Base-by-base conservation (phyloP, 495 filamentous ascomycete species). In the Trypethelium eluteriae region DNA sequence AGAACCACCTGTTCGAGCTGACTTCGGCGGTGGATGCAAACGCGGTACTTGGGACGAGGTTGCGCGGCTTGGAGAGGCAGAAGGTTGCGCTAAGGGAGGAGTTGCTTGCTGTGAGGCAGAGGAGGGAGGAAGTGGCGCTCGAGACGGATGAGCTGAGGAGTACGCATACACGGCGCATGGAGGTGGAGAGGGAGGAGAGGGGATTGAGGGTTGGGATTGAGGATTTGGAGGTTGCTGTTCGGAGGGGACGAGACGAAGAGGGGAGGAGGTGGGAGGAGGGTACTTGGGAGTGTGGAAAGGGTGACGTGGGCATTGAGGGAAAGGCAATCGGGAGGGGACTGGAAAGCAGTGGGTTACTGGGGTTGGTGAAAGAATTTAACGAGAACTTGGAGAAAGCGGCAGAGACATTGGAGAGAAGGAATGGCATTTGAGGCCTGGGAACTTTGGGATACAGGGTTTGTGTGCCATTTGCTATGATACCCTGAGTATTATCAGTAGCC, bases 11-110 rank as follows among this genome's bases (percentile, higher is more conserved):
- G 63, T 65, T 65, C 32, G 34, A 16, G 7, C 63, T 65, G 12
- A 65, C 63, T 5, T 41, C 9, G 6, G 46, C 63, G 5, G 39
- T 65, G n/a, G 63, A 65, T 53, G 38, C 63, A 44, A 16, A 53
- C 12, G n/a, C 14, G n/a, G 63, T 18, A 82, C 81, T 16, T 87
- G 92, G 16, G 88, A 93, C 74, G 70, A 93, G 46, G 93, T 89
- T 75, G 90, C 89, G 63, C 91, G 39, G 96, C n/a, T 93, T 96
- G 67, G 93, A 93, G 0, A 70, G 96, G 63, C 93, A 97, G 79
- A 96, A 96, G 78, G 81, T 93, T 44, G 93, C 92, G 0, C 72
- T 97, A 65, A 84, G 92, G 62, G 93, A 92, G 0, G 63, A 65
- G 63, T 75, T 97, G 73, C 94, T 96, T 93, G 93, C 96, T 76